A percentile compares a stretch with the other conserved stretches of the same genome.
These are phyloP conservation scores for Fusarium humuli DNA, from an alignment of 2,329 filamentous ascomycete genomes.

Conservation along the genomic window DNA sequence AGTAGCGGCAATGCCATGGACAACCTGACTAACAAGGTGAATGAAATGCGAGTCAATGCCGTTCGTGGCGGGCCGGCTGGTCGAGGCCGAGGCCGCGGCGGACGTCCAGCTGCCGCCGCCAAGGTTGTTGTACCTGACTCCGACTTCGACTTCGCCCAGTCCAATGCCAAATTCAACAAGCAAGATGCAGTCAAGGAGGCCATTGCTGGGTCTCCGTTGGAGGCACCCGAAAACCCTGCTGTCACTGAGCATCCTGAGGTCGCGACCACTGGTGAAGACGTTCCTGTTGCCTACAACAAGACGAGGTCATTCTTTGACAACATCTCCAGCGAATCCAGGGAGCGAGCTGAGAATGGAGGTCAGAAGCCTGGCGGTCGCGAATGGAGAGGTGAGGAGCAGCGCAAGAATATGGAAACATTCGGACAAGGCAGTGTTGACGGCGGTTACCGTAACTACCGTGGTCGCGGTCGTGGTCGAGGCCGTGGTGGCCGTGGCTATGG, in stretches of 20 bases:
- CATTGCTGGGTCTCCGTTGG: constrained; percentile 79
- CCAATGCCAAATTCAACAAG: constrained; percentile 63
- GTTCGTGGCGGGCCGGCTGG: constrained; percentile 61
- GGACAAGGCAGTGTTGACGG: constrained; percentile 95
- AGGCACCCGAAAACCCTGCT: constrained; percentile 58
- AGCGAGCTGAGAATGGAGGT: constrained; percentile 79
- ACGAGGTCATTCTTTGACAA: constrained; percentile 96
- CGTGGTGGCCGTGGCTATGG: constrained; percentile 55
- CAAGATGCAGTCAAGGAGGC: constrained; percentile 82
- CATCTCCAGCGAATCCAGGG: constrained; percentile 93
- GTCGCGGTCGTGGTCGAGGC: constrained; percentile 80
- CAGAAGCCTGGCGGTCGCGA: constrained; percentile 82
- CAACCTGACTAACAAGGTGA: constrained; percentile 78
- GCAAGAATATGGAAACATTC: constrained; percentile 97
- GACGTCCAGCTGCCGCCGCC: constrained; percentile 59
- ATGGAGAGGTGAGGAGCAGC: constrained; percentile 92
- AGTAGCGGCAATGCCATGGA: constrained; percentile 67
- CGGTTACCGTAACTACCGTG: constrained; percentile 80
- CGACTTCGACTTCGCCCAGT: constrained; percentile 88
- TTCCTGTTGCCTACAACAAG: constrained; percentile 80
- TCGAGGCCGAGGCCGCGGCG: constrained; percentile 63
- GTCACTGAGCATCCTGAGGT: constrained; percentile 52
- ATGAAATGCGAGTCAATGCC: constrained; percentile 76
- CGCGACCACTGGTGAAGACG: constrained; percentile 56
- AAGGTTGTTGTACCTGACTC: constrained; percentile 90